A percentile compares a stretch with the other conserved stretches of the same genome.
phyloP scores from a whole-genome alignment of 257 asterid genomes.

The Echites panduratus region DNA sequence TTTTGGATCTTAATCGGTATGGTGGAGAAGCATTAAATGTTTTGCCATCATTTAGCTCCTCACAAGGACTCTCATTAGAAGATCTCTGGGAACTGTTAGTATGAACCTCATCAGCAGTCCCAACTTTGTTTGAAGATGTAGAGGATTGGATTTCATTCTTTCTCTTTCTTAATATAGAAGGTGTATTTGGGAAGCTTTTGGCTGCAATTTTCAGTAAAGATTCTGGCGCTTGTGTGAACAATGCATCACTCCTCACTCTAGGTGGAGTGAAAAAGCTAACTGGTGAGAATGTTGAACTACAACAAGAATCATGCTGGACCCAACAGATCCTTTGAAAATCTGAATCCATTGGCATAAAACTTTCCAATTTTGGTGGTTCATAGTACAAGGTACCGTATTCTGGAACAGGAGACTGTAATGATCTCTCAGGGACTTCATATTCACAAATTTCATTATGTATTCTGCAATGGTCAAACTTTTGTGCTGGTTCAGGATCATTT shows the following conservation, averaged over 20 bases:
- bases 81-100: constrained; percentile 29
- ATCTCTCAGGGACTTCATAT: constrained; percentile 30
- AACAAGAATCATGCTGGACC: constrained; percentile 37
- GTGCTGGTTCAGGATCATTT: constrained; percentile 23
- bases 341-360: constrained; percentile 31
- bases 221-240: constrained; percentile 61
- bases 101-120: constrained; percentile 25
- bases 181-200: constrained; percentile 73
- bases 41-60: constrained; percentile 33
- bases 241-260: constrained; percentile 40
- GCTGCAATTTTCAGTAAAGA: constrained; percentile 82
- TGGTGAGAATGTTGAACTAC: constrained; percentile 38
- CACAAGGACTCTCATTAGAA: constrained; percentile 24
- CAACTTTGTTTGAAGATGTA: constrained; percentile 23
- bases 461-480: constrained; percentile 24
- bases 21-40: constrained; percentile 83
- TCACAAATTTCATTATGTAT: constrained; percentile 27
- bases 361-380: constrained; percentile 58
- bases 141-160: constrained; percentile 31
- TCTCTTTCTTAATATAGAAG: constrained; percentile 83
- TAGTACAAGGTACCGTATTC: constrained; percentile 54
- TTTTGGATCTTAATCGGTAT: constrained; percentile 60
- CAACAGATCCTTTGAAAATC: constrained; percentile 31
- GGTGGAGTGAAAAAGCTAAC: constrained; percentile 57
- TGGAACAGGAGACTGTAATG: constrained; percentile 34